phyloP scores from a whole-genome alignment of 1,284 basidiomycete genomes.

The Pseudozyma pruni region DNA sequence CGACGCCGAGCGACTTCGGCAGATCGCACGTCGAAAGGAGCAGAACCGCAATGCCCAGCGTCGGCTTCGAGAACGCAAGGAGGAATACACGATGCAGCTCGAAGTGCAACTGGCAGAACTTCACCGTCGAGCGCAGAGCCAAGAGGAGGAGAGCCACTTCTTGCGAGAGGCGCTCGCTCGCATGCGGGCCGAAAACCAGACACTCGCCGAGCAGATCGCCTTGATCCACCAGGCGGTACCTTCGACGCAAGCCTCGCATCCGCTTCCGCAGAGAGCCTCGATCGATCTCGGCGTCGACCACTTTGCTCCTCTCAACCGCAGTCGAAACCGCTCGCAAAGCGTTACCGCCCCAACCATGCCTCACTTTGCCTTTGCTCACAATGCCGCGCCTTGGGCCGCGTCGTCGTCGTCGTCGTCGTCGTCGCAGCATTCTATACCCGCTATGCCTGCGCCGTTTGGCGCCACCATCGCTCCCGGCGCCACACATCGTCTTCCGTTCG shows the following conservation, averaged over 20 bases:
- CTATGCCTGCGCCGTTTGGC: constrained; percentile 22
- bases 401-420: too few relatives aligned
- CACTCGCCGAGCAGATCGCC: constrained; percentile 34
- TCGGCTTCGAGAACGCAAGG: constrained; percentile 50
- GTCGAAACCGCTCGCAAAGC: constrained; percentile 41
- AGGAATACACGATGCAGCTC: constrained; percentile 52
- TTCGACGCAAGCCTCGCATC: constrained; percentile 36
- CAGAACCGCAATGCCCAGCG: constrained; percentile 53
- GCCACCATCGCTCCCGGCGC: constrained; percentile 21
- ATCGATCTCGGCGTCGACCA: constrained; percentile 34
- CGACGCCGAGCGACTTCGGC: constrained; percentile 43
- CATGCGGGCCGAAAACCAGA: constrained; percentile 47
- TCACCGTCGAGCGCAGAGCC: constrained; percentile 44
- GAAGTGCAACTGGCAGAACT: constrained; percentile 44
- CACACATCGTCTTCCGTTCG: constrained; percentile 23
- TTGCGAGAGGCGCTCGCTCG: constrained; percentile 41
- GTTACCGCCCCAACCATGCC: constrained; percentile 25
- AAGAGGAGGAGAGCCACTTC: constrained; percentile 45
- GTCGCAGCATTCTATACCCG: constrained; percentile 12
- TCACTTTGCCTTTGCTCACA: constrained; percentile 11
- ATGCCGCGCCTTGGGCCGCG: constrained; percentile 25
- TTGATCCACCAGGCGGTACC: constrained; percentile 36
- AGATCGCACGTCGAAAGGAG: constrained; percentile 49
- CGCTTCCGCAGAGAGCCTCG: constrained; percentile 34
- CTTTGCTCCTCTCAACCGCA: constrained; percentile 18